phyloP scores from a whole-genome alignment of 2,329 filamentous ascomycete genomes.

The Colletotrichum gigasporum region DNA sequence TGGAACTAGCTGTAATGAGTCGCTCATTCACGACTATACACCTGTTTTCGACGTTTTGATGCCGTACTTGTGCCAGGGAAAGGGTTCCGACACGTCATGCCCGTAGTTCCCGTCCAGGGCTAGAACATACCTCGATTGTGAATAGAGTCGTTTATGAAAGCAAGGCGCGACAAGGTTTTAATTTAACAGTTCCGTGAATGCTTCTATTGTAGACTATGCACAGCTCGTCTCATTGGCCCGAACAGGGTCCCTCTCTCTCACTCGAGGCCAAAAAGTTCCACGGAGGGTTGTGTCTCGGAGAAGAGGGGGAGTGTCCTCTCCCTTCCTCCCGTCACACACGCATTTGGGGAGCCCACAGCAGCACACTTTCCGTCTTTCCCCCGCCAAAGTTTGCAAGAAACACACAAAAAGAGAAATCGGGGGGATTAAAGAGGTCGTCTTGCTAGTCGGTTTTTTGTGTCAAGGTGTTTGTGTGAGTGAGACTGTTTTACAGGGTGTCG shows the following conservation, averaged over 20 bases:
- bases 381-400: slow-evolving; percentile 27
- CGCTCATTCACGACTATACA: too few species aligned
- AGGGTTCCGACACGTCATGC: too few species aligned
- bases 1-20: too few species aligned
- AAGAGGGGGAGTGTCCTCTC: background rate
- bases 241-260: background rate
- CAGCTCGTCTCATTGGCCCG: slow-evolving; percentile 8
- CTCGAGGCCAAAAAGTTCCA: background rate
- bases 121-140: too few species aligned
- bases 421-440: slow-evolving; percentile 13
- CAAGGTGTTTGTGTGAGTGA: background rate
- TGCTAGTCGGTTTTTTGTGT: slow-evolving; percentile 22
- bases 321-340: background rate
- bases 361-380: background rate
- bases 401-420: slow-evolving; percentile 21
- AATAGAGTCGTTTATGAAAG: too few species aligned
- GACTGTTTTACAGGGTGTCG: slow-evolving; percentile 85
- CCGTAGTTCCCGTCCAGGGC: too few species aligned
- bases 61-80: too few species aligned
- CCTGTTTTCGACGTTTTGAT: too few species aligned
- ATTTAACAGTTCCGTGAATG: slow-evolving; percentile 17
- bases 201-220: slow-evolving; percentile 31
- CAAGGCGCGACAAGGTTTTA: too few species aligned
- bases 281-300: background rate
- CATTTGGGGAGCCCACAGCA: background rate